Conservation (phyloP, 257 asterid species). For the Agastache rugosa region DNA sequence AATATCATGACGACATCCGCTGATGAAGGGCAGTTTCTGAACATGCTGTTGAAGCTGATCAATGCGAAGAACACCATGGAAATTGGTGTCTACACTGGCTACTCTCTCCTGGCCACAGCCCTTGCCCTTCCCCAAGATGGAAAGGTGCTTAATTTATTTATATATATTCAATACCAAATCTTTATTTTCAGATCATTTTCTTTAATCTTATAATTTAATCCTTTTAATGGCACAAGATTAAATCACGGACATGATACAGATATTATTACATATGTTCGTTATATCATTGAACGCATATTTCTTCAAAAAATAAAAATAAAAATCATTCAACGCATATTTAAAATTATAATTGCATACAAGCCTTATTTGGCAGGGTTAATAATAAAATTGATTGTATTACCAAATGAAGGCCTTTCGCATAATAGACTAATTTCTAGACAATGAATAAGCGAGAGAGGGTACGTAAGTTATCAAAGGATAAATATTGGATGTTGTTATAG, state of each 20-base stretch:
- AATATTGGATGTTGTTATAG: too few species aligned
- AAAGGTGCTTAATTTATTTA: constrained; percentile 48
- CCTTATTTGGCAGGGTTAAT: background rate
- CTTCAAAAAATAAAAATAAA: too few species aligned
- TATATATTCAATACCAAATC: too few species aligned
- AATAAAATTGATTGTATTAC: too few species aligned
- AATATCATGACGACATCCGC: constrained; percentile 89
- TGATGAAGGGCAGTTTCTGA: constrained; percentile 87
- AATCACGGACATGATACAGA: too few species aligned
- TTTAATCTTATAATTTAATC: background rate
- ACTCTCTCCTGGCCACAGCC: constrained; percentile 86
- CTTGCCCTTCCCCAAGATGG: constrained; percentile 87
- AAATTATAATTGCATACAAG: background rate
- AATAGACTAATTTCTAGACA: too few species aligned
- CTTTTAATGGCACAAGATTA: too few species aligned
- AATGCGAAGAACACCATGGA: constrained; percentile 94
- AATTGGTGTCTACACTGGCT: constrained; percentile 89
- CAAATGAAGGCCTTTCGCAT: background rate
- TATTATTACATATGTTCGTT: too few species aligned
- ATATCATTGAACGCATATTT: too few species aligned
- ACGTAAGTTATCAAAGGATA: too few species aligned
- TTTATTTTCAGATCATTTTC: background rate
- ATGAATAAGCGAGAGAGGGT: too few species aligned
- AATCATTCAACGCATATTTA: background rate
- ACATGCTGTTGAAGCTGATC: constrained; percentile 82